Percentiles rank a stretch among this genome's conserved stretches.
phyloP scores from a whole-genome alignment of 106 monocot species.

The Platanthera guangdongensis region DNA sequence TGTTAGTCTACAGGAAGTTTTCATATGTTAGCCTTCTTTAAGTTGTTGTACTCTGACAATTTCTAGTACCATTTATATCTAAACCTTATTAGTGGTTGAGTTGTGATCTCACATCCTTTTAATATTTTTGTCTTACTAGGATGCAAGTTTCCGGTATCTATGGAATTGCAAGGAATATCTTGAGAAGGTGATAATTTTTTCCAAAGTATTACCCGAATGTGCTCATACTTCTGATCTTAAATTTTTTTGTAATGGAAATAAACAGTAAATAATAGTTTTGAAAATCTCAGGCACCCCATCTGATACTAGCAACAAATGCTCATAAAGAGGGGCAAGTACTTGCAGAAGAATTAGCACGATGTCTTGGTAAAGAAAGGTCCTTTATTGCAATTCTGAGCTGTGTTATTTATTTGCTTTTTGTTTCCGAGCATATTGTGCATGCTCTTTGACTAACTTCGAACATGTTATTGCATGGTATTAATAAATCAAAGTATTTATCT shows the following conservation, averaged over 20 bases:
- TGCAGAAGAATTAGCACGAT: constrained; percentile 43
- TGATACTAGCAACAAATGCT: constrained; percentile 48
- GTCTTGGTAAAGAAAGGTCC: constrained; percentile 54
- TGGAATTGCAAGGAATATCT: constrained; percentile 41
- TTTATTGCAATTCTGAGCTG: background rate
- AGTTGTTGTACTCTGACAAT: background rate
- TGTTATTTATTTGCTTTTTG: background rate
- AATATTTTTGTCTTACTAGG: constrained; percentile 28
- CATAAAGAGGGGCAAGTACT: constrained; percentile 36
- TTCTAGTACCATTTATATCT: background rate
- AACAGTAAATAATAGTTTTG: background rate
- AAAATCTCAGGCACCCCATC: constrained; percentile 26
- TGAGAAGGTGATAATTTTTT: constrained; percentile 19
- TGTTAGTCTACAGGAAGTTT: background rate
- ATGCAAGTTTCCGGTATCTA: constrained; percentile 32
- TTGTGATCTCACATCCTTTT: constrained; percentile 12
- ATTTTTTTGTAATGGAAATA: background rate
- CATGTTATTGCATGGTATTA: background rate
- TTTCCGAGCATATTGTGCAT: background rate
- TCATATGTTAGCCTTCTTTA: background rate
- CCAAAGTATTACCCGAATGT: background rate
- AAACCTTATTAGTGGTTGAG: background rate
- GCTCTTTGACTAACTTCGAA: background rate
- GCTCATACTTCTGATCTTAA: background rate
- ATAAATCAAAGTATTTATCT: background rate